Evolutionary conservation across 192 early-diverging fungal species (phyloP), one percentile per base, ranked within the genome.

Genomic region (Podila horticola): DNA sequence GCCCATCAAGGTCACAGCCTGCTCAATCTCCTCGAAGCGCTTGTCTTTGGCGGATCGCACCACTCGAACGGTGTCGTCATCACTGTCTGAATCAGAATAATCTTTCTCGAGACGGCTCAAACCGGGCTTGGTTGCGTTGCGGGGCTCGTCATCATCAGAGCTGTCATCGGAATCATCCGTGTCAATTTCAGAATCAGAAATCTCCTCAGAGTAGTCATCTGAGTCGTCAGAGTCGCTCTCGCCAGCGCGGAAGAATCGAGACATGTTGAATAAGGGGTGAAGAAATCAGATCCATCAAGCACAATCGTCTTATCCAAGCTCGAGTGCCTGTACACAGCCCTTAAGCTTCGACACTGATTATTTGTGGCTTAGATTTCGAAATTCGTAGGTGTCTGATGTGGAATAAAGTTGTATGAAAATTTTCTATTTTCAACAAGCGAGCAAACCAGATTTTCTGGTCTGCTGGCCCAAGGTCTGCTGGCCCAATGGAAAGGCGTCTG

Each of bases 1-100:
- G 52, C 92, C 85, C 58, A 97, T 86, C 5, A 86, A 77, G 66
- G 89, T 89, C 61, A 90, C 86, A 52, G 90, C 79, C 31, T 65
- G 72, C 51, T 93, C 86, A 83, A 97, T 87, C 79, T 98, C 96
- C 28, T 97, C 93, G 62, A 91, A 86, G 51, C 94, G 91, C 89
- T 97, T 98, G 83, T 95, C 94, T 76, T 93, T 94, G 71, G 88
- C 90, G 33, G 91, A 94, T 75, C 92, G 92, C 15, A 96, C 92
- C 57, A 91, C 87, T 33, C 92, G 89, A 86, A 92, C 94, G 55
- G 82, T 86, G 34, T 92, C 94, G 36, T 91, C 93, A 12, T 94
- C 93, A 15, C 84, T 84, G 66, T 92, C 91, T 13, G 86, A 90
- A 48, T 88, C 87, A 67, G 79, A 83, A 4, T 73, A 68, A 28